Evolutionary conservation across 441 rosid genomes (phyloP), one percentile per base, ranked within the genome.

Genomic region (Erodium trifolium): DNA sequence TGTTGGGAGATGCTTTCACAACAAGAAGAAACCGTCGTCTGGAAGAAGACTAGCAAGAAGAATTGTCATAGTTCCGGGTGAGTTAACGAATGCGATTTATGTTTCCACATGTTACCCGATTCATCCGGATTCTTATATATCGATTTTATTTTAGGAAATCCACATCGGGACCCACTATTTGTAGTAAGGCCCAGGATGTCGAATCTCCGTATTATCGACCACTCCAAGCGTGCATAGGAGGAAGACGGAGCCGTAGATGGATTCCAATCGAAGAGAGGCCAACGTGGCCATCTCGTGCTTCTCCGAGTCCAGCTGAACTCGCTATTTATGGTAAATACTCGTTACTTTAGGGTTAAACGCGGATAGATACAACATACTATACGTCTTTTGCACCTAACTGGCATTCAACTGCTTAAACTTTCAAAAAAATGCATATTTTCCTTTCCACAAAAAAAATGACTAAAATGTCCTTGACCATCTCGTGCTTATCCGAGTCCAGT

Each of bases 21-120:
- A 76, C 96, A 95, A 84, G 99, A 95, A 37, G 95, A 88, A 81
- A 95, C 99, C 67, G 95, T 88, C 71, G 84, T 89, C 14, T 95
- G 99, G 99, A 92, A 85, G 75, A 95, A 95, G 82, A 91, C 96
- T 14, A 75, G 78, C 77, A 84, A 86, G 83, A 87, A 70, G 66
- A 83, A 72, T 73, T 95, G 99, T 76, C 88, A 95, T 67, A 75
- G 78, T 75, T 82, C 92, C 63, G 75, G 95, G 98, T 95, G 73
- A 79, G 93, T 65, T 70, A 29, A 34, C 65, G n/a, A 34, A 34
- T 34, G 4, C 3, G 37, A 34, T 34, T 2, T 34, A 34, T 34
- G 5, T 0, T 34, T 34, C 5, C 37, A 34, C 19, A 55, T 17
- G 3, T 3, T 13, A 55, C 16, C 0, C 19, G 6, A 55, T n/a